Evolutionary conservation across 441 rosid genomes (phyloP), one percentile per base, ranked within the genome.

Genomic region (Jatropha multifida): DNA sequence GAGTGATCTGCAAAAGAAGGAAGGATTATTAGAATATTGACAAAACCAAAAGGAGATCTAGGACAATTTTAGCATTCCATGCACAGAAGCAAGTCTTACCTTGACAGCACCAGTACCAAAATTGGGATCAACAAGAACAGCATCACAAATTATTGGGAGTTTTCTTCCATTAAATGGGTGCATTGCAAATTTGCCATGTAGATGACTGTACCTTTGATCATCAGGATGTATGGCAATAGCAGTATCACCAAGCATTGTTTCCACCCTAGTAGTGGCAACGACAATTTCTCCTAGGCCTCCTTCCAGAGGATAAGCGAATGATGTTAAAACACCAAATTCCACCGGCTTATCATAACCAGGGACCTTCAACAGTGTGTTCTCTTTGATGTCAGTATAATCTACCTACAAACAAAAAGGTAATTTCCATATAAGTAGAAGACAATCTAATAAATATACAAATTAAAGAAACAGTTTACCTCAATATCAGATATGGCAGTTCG

Each of bases 31-130:
- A 51, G 59, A 79, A 46, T 42, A 65, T 71, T 68, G 58, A 74
- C 51, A 37, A 42, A 23, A 56, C 32, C 10, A 20, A 63, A 66
- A 78, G 26, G 15, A 72, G 44, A 23, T 9, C 61, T 4, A 17
- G 14, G 15, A 59, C 48, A 72, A 14, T 32, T 68, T 52, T 46
- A 73, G 62, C 61, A 76, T 71, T 77, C 42, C 41, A 37, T 26
- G 77, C 59, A 38, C 66, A n/a, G 69, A 65, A 51, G 32, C 32
- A 32, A 32, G 48, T 11, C 52, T 68, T 80, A 93, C 99, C 98
- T 96, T 96, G 66, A 96, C 98, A 81, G 97, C 95, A 76, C 99
- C 99, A 82, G 99, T 96, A 63, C 99, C 98, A 79, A 96, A 96
- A n/a, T 73, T 85, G 5, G 90, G 97, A 88, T 90, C 98, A 76